Evolutionary conservation across 371 early-diverging fungal genomes (phyloP).

Genomic region (Funneliformis caledonium): DNA sequence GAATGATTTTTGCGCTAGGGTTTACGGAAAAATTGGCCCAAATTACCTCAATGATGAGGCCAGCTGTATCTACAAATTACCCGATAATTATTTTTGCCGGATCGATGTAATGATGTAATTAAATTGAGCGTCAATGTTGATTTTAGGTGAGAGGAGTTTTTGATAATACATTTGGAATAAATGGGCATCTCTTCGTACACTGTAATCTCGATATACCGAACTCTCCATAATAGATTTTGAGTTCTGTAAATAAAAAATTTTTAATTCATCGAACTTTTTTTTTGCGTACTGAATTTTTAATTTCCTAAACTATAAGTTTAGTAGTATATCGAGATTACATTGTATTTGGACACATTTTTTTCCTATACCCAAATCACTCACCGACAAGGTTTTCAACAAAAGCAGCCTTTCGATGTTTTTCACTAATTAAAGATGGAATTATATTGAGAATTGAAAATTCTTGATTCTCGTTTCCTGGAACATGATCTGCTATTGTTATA

Average conservation of each 20-base stretch:
- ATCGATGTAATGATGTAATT: neutral
- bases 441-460: slow-evolving; percentile 40
- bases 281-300: no score
- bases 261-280: no score
- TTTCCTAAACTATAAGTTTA: no score
- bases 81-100: neutral
- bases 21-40: slow-evolving; percentile 54
- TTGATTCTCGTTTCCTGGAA: slow-evolving; percentile 19
- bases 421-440: slow-evolving; percentile 39
- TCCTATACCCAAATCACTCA: slow-evolving; percentile 41
- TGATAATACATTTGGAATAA: slow-evolving; percentile 1
- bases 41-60: slow-evolving; percentile 65
- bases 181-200: neutral
- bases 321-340: no score
- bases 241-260: no score
- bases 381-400: slow-evolving; percentile 61
- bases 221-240: no score
- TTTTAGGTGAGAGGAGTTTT: neutral
- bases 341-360: neutral
- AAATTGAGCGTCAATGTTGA: neutral
- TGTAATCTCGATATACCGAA: no score
- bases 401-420: slow-evolving; percentile 46
- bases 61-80: slow-evolving; percentile 55
- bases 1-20: slow-evolving; percentile 56
- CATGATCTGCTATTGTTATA: slow-evolving; percentile 10